phyloP scores from a whole-genome alignment of 768 basidiomycete species.

The Mycena polygramma region DNA sequence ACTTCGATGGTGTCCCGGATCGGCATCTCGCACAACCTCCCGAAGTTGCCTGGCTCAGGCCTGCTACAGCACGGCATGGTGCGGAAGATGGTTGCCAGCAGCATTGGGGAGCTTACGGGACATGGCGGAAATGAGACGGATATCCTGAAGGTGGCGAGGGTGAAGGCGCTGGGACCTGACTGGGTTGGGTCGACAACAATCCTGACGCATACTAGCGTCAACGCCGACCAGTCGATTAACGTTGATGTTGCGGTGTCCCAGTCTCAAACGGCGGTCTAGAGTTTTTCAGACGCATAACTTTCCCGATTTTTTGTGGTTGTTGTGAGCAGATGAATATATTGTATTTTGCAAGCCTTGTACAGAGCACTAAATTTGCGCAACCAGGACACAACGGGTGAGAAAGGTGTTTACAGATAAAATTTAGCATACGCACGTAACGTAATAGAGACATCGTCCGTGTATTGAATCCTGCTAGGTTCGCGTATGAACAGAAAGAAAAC shows the following conservation, averaged over 20 bases:
- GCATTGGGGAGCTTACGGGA: constrained; percentile 18
- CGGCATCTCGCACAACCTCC: constrained; percentile 14
- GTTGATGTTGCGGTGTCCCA: constrained; percentile 28
- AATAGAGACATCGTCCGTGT: too few species aligned
- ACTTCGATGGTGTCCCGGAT: not conserved
- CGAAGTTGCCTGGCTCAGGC: constrained; percentile 23
- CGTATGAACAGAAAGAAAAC: too few species aligned
- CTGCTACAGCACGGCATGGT: constrained; percentile 20
- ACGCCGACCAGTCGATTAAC: constrained; percentile 20
- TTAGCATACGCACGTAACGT: too few species aligned
- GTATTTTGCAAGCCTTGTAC: too few species aligned
- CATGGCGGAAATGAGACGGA: constrained; percentile 27
- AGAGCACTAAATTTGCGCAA: too few species aligned
- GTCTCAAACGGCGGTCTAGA: constrained; percentile 9
- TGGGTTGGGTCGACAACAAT: constrained; percentile 29
- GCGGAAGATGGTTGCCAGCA: constrained; percentile 24
- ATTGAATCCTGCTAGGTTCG: too few species aligned
- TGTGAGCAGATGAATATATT: too few species aligned
- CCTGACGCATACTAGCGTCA: constrained; percentile 28
- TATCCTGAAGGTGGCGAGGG: constrained; percentile 19
- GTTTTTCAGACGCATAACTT: too few species aligned
- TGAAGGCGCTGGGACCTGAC: constrained; percentile 34
- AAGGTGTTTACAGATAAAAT: too few species aligned
- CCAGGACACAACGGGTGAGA: too few species aligned
- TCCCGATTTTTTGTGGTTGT: too few species aligned